These are phyloP conservation scores for Citrus unshiu DNA, from an alignment of 345 rosid genomes.

Conservation along the genomic window DNA sequence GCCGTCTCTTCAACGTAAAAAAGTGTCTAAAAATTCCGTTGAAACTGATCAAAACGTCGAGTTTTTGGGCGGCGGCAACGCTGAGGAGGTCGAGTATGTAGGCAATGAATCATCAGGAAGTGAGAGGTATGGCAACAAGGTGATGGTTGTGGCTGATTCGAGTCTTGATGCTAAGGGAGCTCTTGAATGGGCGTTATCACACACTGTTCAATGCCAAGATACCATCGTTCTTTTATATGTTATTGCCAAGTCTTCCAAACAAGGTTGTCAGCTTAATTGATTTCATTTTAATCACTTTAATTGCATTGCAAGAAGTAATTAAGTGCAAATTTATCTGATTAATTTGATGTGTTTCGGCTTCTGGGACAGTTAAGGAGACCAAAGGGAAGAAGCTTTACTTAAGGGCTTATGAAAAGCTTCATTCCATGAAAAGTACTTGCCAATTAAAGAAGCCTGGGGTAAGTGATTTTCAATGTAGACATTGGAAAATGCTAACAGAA, in stretches of 20 bases:
- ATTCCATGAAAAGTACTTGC: slow-evolving; percentile 56
- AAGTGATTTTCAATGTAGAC: slow-evolving; percentile 18
- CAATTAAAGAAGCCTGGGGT: slow-evolving; percentile 71
- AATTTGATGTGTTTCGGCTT: not conserved
- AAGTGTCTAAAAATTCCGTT: slow-evolving; percentile 18
- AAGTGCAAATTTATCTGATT: not conserved
- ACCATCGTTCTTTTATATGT: slow-evolving; percentile 58
- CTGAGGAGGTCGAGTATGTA: slow-evolving; percentile 6
- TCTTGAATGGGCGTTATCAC: slow-evolving; percentile 88
- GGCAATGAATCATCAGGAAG: not conserved
- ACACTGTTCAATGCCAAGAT: slow-evolving; percentile 55
- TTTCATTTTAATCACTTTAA: not conserved
- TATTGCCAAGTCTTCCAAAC: slow-evolving; percentile 31
- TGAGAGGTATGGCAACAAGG: slow-evolving; percentile 44
- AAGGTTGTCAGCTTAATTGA: slow-evolving; percentile 29
- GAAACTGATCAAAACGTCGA: slow-evolving; percentile 48
- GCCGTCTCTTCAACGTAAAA: slow-evolving; percentile 40
- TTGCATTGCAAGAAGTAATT: not conserved
- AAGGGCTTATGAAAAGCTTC: slow-evolving; percentile 47
- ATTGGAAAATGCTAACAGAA: not conserved
- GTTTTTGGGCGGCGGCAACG: slow-evolving; percentile 29
- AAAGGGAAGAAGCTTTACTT: slow-evolving; percentile 31
- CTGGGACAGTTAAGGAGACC: slow-evolving; percentile 27
- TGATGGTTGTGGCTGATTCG: slow-evolving; percentile 85
- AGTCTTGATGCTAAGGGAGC: slow-evolving; percentile 69